Percentiles rank a stretch among this genome's conserved stretches.
phyloP scores from a whole-genome alignment of 148 eudicot species.

The Nepenthes mirabilis region DNA sequence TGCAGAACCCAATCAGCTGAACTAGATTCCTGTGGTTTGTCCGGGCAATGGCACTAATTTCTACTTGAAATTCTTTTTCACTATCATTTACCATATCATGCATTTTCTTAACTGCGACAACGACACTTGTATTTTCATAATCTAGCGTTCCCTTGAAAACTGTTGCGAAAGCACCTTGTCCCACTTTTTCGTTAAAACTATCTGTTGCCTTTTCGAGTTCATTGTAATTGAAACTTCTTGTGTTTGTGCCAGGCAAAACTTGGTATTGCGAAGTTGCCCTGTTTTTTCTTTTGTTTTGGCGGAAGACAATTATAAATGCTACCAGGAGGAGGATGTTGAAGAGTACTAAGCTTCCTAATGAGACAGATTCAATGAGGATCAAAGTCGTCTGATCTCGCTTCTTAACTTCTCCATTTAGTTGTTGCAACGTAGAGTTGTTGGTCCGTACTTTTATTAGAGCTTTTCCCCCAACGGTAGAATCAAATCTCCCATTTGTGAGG shows the following conservation, averaged over 20 bases:
- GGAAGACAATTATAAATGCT: not conserved
- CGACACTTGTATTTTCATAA: not conserved
- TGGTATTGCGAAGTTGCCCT: not conserved
- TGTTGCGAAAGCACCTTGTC: constrained; percentile 4
- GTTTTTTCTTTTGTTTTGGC: not conserved
- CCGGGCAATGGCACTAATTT: constrained; percentile 28
- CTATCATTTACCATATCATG: constrained; percentile 8
- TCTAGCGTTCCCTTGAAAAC: constrained; percentile 6
- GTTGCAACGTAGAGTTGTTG: not conserved
- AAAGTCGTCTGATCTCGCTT: not conserved
- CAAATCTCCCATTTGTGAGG: not conserved
- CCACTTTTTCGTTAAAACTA: not conserved
- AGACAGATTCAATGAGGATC: not conserved
- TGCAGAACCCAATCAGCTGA: constrained; percentile 33
- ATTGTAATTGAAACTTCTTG: not conserved
- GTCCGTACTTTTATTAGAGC: not conserved
- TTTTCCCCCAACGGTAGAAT: too few relatives aligned
- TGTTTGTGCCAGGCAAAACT: not conserved
- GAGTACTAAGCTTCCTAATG: constrained; percentile 3
- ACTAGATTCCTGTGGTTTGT: constrained; percentile 41
- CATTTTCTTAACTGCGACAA: constrained; percentile 2
- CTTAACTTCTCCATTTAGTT: not conserved
- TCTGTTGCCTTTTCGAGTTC: constrained; percentile 2
- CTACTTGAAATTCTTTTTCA: constrained; percentile 37
- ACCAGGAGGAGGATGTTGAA: constrained; percentile 1